Conservation (phyloP, 495 filamentous ascomycete species). For the Talaromyces adpressus region DNA sequence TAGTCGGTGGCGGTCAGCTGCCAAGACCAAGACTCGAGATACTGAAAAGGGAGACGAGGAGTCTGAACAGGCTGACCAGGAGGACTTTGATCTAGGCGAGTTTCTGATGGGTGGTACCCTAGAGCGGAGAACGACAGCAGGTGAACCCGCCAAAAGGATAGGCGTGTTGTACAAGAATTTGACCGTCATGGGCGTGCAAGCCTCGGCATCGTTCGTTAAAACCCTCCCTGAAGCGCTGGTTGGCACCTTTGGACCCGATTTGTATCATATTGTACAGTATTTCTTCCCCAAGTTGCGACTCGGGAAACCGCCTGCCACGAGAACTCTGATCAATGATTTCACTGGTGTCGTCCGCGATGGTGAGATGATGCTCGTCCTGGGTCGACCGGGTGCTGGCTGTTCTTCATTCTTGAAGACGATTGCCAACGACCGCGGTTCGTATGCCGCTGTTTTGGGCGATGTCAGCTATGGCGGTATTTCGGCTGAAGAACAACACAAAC, state of each 20-base stretch:
- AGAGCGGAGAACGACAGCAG: conserved; percentile 62
- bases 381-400: conserved; percentile 73
- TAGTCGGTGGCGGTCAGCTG: conserved; percentile 6
- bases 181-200: conserved; percentile 65
- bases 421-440: conserved; percentile 60
- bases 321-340: conserved; percentile 67
- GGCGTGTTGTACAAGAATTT: conserved; percentile 79
- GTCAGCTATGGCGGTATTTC: conserved; percentile 73
- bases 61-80: conserved; percentile 35
- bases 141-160: conserved; percentile 70
- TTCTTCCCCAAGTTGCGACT: conserved; percentile 59
- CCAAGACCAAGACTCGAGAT: conserved; percentile 20
- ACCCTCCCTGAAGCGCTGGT: conserved; percentile 71
- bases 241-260: conserved; percentile 79
- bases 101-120: conserved; percentile 78
- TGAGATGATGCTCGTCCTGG: conserved; percentile 79
- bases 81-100: conserved; percentile 61
- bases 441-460: conserved; percentile 61
- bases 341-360: conserved; percentile 72
- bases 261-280: conserved; percentile 59
- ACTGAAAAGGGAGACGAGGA: conserved; percentile 31
- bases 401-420: conserved; percentile 74
- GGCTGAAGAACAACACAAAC: conserved; percentile 56
- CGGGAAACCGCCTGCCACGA: conserved; percentile 40
- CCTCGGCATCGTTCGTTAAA: conserved; percentile 60